Conservation (phyloP, 108 stramenopile genomes). For the Cyclostephanos invisitatus region DNA sequence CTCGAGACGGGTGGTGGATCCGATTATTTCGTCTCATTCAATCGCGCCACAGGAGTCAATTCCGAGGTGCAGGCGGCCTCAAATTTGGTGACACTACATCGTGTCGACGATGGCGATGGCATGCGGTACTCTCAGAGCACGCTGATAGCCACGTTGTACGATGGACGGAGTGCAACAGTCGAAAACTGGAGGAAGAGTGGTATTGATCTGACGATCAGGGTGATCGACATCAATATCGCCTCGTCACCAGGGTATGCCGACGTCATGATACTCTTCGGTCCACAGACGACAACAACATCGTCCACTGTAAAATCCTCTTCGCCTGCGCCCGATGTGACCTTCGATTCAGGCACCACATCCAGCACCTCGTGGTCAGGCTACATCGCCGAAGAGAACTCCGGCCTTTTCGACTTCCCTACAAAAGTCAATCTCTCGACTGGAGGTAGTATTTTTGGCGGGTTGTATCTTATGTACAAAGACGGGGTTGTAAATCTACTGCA, state of each 20-base stretch:
- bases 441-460: neutral
- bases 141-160: neutral
- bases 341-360: neutral
- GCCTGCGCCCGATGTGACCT: neutral
- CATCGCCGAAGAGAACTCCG: neutral
- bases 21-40: slow-evolving; percentile 33
- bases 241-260: neutral
- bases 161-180: neutral
- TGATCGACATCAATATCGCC: slow-evolving; percentile 1
- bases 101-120: neutral
- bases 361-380: neutral
- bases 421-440: neutral
- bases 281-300: neutral
- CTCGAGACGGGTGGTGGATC: slow-evolving; percentile 18
- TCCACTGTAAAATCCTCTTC: neutral
- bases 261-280: neutral
- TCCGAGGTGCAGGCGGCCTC: neutral
- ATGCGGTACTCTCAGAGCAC: neutral
- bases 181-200: slow-evolving; percentile 11
- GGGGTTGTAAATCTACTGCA: neutral
- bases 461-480: neutral
- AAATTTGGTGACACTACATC: neutral
- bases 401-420: neutral
- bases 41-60: slow-evolving; percentile 8
- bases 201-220: neutral